Evolutionary conservation across 768 basidiomycete genomes (phyloP).

Genomic region (Fibroporia radiculosa): DNA sequence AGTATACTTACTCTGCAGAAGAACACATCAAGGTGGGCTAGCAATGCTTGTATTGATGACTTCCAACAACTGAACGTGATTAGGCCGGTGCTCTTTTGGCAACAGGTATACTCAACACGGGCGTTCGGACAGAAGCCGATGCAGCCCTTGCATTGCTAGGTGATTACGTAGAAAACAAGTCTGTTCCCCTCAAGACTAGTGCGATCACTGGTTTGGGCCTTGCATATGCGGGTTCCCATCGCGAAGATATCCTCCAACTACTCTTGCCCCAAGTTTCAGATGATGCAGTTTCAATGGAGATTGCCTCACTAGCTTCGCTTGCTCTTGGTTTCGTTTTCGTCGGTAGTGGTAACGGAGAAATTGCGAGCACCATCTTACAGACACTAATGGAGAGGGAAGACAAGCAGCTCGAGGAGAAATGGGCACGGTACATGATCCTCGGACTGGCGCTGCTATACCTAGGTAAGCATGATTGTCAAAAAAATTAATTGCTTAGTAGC

Average conservation of each 20-base stretch:
- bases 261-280: conserved; percentile 82
- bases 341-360: conserved; percentile 90
- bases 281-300: conserved; percentile 79
- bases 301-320: conserved; percentile 77
- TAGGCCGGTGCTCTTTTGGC: conserved; percentile 91
- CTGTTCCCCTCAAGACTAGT: conserved; percentile 73
- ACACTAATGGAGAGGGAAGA: conserved; percentile 82
- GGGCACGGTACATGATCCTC: conserved; percentile 85
- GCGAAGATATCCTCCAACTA: conserved; percentile 71
- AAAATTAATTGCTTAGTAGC: no score
- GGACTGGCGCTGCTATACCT: conserved; percentile 88
- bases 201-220: conserved; percentile 91
- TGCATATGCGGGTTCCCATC: conserved; percentile 90
- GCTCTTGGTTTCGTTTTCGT: conserved; percentile 94
- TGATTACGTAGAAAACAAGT: conserved; percentile 85
- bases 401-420: conserved; percentile 81
- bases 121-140: conserved; percentile 88
- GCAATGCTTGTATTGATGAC: not conserved
- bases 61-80: not conserved
- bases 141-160: conserved; percentile 85
- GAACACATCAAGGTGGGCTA: conserved; percentile 82
- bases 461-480: conserved; percentile 55
- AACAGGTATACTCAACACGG: conserved; percentile 85
- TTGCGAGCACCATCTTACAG: conserved; percentile 83
- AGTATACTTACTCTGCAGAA: conserved; percentile 93